A percentile compares a stretch with the other conserved stretches of the same genome.
phyloP scores from a whole-genome alignment of 352 stramenopile species.

The Pythium folliculosum region DNA sequence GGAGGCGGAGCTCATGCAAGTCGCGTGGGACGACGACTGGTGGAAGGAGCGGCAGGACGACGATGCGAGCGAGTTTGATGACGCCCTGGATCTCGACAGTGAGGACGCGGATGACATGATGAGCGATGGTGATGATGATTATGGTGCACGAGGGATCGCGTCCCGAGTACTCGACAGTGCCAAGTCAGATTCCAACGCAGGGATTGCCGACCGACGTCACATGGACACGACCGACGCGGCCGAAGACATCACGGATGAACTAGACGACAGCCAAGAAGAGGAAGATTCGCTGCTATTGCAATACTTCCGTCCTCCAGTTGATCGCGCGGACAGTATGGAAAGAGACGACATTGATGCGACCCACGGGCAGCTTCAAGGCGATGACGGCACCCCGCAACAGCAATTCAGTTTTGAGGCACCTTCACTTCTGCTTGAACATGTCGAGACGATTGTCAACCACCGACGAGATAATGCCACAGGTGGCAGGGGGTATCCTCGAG shows the following conservation, averaged over 20 bases:
- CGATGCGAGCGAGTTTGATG: constrained; percentile 18
- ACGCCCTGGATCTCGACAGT: constrained; percentile 39
- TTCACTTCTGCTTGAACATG: neutral
- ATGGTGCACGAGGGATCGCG: constrained; percentile 10
- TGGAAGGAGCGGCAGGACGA: constrained; percentile 45
- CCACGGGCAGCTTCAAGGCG: neutral
- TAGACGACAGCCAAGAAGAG: constrained; percentile 15
- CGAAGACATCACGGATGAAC: constrained; percentile 5
- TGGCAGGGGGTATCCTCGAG: neutral
- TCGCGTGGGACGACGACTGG: constrained; percentile 70
- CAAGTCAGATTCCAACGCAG: neutral
- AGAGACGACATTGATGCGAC: constrained; percentile 1
- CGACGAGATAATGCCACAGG: neutral
- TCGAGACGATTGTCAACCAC: constrained; percentile 16
- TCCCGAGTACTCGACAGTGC: constrained; percentile 3
- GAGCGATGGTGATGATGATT: constrained; percentile 31
- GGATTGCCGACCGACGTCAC: neutral
- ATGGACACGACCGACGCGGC: neutral
- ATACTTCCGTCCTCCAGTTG: constrained; percentile 38
- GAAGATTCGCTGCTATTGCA: constrained; percentile 41
- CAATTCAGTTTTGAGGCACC: constrained; percentile 23
- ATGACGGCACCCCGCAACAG: neutral
- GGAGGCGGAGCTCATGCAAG: constrained; percentile 57
- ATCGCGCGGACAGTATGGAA: constrained; percentile 5
- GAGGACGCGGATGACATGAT: constrained; percentile 21